Evolutionary conservation across 441 rosid species (phyloP).

Genomic region (Erodium chrysanthum): DNA sequence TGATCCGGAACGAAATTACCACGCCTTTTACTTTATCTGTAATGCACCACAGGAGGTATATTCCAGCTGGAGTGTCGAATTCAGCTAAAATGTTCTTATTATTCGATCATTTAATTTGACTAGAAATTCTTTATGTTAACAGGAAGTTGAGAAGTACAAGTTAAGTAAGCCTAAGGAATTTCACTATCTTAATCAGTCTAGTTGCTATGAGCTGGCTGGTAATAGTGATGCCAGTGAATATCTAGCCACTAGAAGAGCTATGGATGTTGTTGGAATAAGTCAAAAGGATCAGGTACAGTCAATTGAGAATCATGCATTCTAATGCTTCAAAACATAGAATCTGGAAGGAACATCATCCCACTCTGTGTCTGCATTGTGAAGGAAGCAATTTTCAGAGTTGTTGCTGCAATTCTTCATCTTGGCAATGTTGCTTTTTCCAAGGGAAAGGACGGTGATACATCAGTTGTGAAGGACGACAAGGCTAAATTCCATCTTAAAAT

Average conservation of each 20-base stretch:
- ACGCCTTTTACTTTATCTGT: conserved; percentile 66
- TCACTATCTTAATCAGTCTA: conserved; percentile 58
- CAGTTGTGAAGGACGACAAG: conserved; percentile 44
- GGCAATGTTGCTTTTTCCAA: conserved; percentile 57
- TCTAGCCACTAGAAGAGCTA: conserved; percentile 55
- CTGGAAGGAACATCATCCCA: conserved; percentile 19
- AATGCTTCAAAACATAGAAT: neutral
- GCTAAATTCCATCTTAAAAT: conserved; percentile 50
- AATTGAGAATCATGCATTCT: conserved; percentile 9
- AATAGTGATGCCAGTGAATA: conserved; percentile 54
- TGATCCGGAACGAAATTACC: conserved; percentile 64
- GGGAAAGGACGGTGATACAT: conserved; percentile 54
- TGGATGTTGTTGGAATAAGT: conserved; percentile 65
- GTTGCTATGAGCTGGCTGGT: conserved; percentile 49
- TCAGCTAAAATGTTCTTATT: neutral
- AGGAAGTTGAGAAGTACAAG: conserved; percentile 51
- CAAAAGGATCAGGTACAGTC: conserved; percentile 48
- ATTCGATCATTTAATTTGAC: neutral
- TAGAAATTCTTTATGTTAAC: conserved; percentile 20
- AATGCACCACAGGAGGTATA: conserved; percentile 65
- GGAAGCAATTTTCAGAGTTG: conserved; percentile 69
- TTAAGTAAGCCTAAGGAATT: conserved; percentile 42
- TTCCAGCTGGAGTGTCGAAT: neutral
- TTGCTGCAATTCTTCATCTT: conserved; percentile 66
- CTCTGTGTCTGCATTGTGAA: conserved; percentile 13